Percentiles rank a stretch among this genome's conserved stretches.
These are phyloP conservation scores for Aureobasidium namibiae DNA, from an alignment of 2,329 filamentous ascomycete genomes.

Conservation along the genomic window DNA sequence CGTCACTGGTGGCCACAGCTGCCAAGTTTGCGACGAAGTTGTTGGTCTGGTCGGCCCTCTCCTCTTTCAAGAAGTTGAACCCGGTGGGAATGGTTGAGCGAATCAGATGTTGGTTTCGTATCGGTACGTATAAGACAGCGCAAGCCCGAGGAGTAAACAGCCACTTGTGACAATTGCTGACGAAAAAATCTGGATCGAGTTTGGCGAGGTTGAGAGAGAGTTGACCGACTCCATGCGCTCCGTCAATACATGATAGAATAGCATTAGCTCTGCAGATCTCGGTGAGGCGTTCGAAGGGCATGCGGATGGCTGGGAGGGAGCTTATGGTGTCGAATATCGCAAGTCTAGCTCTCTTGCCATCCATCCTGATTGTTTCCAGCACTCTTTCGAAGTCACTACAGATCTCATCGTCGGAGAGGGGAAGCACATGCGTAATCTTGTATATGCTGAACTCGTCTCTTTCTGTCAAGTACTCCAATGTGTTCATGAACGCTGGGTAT, in stretches of 20 bases:
- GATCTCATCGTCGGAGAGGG: conserved; percentile 59
- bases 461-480: conserved; percentile 63
- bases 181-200: conserved; percentile 76
- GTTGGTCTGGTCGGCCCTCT: conserved; percentile 7
- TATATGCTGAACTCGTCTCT: conserved; percentile 42
- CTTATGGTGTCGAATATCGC: conserved; percentile 75
- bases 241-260: conserved; percentile 70
- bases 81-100: conserved; percentile 71
- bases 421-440: conserved; percentile 57
- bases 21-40: conserved; percentile 37
- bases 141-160: conserved; percentile 71
- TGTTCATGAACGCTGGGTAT: conserved; percentile 67
- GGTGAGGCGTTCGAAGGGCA: conserved; percentile 67
- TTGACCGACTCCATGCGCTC: conserved; percentile 79
- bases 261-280: conserved; percentile 56
- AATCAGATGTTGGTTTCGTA: conserved; percentile 67
- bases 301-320: conserved; percentile 66
- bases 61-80: conserved; percentile 41
- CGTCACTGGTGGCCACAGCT: conserved; percentile 44
- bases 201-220: conserved; percentile 58
- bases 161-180: conserved; percentile 89
- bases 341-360: conserved; percentile 56
- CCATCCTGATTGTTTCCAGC: conserved; percentile 33
- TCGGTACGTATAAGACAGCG: conserved; percentile 71
- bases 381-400: conserved; percentile 49